phyloP scores from a whole-genome alignment of 495 filamentous ascomycete genomes.

The Podospora bellae-mahoneyi region DNA sequence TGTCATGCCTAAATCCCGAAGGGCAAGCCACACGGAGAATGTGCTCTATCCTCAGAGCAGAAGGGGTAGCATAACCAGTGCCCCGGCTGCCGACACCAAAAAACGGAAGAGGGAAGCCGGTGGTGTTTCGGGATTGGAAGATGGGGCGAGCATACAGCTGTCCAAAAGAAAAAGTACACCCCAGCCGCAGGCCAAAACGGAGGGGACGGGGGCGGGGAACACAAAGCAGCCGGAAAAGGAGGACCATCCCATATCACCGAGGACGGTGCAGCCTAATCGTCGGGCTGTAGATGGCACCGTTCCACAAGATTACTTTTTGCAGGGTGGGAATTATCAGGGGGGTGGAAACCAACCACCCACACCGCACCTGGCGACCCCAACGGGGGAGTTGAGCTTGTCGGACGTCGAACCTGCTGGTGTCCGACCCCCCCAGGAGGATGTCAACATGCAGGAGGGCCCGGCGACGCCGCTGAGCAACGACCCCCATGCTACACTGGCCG shows the following conservation, averaged over 20 bases:
- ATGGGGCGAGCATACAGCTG: slow-evolving; percentile 15
- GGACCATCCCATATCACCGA: slow-evolving; percentile 37
- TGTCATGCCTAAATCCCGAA: background rate
- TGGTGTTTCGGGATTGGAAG: background rate
- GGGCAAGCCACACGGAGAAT: background rate
- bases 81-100: slow-evolving; percentile 32
- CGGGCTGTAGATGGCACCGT: background rate
- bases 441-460: background rate
- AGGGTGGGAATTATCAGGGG: no score
- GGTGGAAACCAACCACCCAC: slow-evolving; percentile 17
- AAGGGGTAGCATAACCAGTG: slow-evolving; percentile 22
- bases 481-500: background rate
- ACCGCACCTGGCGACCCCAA: slow-evolving; percentile 37
- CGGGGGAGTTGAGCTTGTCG: slow-evolving; percentile 35
- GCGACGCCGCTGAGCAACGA: background rate
- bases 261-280: slow-evolving; percentile 28
- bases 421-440: background rate
- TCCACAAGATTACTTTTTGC: background rate
- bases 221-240: slow-evolving; percentile 4
- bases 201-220: background rate
- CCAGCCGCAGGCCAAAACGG: background rate
- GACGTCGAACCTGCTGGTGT: slow-evolving; percentile 28
- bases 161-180: slow-evolving; percentile 16
- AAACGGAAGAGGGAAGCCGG: slow-evolving; percentile 37
- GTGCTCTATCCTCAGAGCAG: background rate